phyloP scores from a whole-genome alignment of 768 basidiomycete species.

The Tricholoma saponaceum region DNA sequence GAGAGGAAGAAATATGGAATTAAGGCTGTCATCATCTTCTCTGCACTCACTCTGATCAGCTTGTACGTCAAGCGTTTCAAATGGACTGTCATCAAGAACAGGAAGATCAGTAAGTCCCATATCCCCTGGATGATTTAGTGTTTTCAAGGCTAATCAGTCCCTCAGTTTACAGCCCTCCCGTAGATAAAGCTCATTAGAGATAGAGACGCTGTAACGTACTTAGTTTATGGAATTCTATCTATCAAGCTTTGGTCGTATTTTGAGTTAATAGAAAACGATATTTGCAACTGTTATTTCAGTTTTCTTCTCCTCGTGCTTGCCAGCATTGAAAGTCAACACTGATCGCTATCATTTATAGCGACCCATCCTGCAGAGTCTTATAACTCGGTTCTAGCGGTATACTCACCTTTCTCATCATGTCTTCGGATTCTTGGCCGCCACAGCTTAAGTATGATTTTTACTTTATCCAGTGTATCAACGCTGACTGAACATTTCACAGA shows the following conservation, averaged over 20 bases:
- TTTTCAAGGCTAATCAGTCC: conserved; percentile 3
- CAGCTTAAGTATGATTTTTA: conserved; percentile 55
- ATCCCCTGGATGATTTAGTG: not conserved
- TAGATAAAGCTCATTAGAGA: conserved; percentile 52
- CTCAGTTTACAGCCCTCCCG: conserved; percentile 61
- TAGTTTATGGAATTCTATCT: conserved; percentile 7
- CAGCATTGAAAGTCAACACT: not conserved
- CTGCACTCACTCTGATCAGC: conserved; percentile 72
- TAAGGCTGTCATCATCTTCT: conserved; percentile 94
- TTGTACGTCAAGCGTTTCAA: conserved; percentile 96
- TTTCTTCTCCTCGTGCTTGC: not conserved
- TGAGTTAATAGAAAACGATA: not conserved
- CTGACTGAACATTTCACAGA: conserved; percentile 40
- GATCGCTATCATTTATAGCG: not conserved
- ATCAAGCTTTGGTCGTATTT: not conserved
- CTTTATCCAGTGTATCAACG: not conserved
- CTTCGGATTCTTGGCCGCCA: conserved; percentile 77
- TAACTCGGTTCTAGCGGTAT: not conserved
- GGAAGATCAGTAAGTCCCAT: conserved; percentile 74
- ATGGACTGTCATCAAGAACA: conserved; percentile 88
- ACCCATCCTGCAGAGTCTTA: not conserved
- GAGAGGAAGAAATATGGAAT: conserved; percentile 96
- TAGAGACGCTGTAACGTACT: conserved; percentile 6
- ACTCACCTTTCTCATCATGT: conserved; percentile 44
- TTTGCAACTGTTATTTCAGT: not conserved